phyloP scores from a whole-genome alignment of 208 protist genomes.

The Crithidia expoeki region DNA sequence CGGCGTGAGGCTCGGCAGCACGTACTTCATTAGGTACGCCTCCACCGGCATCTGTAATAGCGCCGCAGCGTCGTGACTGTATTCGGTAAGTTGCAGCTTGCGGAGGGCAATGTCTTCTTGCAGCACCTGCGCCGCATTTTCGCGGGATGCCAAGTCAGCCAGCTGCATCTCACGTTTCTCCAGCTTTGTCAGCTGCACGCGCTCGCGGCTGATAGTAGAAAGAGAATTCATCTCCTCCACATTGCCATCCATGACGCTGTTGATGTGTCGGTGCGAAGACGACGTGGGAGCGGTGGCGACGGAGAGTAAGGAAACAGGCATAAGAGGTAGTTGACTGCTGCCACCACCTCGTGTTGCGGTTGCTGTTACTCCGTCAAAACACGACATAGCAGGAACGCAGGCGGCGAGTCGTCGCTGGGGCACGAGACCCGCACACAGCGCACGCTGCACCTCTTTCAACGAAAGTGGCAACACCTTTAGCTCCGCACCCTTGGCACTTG shows the following conservation, averaged over 20 bases:
- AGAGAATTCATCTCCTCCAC: not conserved
- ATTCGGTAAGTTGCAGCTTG: slow-evolving; percentile 67
- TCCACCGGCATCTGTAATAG: slow-evolving; percentile 67
- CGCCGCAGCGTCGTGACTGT: slow-evolving; percentile 19
- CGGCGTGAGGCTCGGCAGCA: slow-evolving; percentile 93
- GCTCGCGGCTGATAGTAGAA: slow-evolving; percentile 1
- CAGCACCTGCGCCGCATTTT: slow-evolving; percentile 35
- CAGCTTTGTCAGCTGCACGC: slow-evolving; percentile 10
- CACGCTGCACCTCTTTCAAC: not conserved
- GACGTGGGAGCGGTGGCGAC: not conserved
- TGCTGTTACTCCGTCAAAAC: not conserved
- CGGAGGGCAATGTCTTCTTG: slow-evolving; percentile 58
- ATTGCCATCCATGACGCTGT: not conserved
- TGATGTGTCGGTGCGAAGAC: not conserved
- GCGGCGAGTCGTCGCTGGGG: slow-evolving; percentile 1
- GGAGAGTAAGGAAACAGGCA: not conserved
- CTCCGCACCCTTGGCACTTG: not conserved
- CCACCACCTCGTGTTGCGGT: not conserved
- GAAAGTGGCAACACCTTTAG: not conserved
- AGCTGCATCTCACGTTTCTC: slow-evolving; percentile 20
- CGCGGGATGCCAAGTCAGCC: slow-evolving; percentile 28
- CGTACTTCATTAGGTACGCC: slow-evolving; percentile 93
- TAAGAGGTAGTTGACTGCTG: not conserved
- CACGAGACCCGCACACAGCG: slow-evolving; percentile 6
- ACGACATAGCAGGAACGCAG: slow-evolving; percentile 3